These are phyloP conservation scores for Lipomyces starkeyi DNA, from an alignment of 805 yeast species.

Conservation along the genomic window DNA sequence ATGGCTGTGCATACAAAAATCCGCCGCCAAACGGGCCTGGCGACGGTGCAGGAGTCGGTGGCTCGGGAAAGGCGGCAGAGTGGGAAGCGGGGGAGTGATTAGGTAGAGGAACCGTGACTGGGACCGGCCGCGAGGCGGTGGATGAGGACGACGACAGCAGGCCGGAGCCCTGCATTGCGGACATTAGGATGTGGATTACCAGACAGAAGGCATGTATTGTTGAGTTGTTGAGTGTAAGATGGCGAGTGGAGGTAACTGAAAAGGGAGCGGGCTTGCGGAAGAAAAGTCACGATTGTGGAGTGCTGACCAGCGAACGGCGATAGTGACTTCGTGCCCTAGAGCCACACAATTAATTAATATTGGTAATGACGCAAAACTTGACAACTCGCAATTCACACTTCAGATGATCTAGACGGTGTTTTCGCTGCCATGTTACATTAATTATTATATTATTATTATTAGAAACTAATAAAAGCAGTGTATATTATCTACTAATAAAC, in stretches of 20 bases:
- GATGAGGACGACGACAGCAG: conserved; percentile 12
- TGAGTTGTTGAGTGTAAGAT: neutral
- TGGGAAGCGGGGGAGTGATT: neutral
- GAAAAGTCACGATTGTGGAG: neutral
- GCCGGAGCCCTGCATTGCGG: conserved; percentile 9
- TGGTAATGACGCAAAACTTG: no score
- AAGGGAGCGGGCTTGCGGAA: neutral
- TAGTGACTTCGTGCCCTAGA: no score
- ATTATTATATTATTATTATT: no score
- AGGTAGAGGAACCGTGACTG: conserved; percentile 12
- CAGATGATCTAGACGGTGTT: no score
- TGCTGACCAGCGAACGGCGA: no score
- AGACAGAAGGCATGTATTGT: conserved; percentile 3
- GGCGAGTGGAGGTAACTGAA: neutral
- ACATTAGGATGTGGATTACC: neutral
- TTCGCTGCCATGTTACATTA: no score
- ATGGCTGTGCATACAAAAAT: conserved; percentile 4
- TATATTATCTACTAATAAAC: no score
- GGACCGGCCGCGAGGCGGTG: conserved; percentile 9
- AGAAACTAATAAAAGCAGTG: no score
- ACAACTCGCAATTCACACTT: no score
- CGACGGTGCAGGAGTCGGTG: conserved; percentile 39
- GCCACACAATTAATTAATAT: no score
- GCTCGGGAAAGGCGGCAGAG: conserved; percentile 18
- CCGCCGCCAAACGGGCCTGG: conserved; percentile 26